A percentile compares a stretch with the other conserved stretches of the same genome.
Evolutionary conservation across 2,329 filamentous ascomycete genomes (phyloP).

Genomic region (Fusarium xylarioides): DNA sequence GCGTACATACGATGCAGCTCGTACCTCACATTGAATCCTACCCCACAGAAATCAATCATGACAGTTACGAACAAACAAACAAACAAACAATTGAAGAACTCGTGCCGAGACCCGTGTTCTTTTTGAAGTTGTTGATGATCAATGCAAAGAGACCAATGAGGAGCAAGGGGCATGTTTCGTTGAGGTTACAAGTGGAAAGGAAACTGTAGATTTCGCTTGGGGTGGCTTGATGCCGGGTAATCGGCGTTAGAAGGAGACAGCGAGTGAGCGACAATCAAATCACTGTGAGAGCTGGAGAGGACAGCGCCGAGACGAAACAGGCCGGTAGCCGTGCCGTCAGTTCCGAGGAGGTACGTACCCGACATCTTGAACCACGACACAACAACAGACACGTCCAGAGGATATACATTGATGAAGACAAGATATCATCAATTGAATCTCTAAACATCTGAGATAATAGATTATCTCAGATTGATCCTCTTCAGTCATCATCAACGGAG

Average conservation of each 20-base stretch:
- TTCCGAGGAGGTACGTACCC: slow-evolving; percentile 36
- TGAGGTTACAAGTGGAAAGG: slow-evolving; percentile 12
- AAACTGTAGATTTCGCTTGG: not conserved
- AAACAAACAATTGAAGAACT: not conserved
- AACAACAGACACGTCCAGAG: not conserved
- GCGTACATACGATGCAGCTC: not conserved
- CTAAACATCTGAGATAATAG: not conserved
- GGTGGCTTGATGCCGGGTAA: slow-evolving; percentile 19
- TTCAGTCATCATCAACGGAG: not conserved
- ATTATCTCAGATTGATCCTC: not conserved
- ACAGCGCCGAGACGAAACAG: slow-evolving; percentile 37
- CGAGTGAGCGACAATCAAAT: not conserved
- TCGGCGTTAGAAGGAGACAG: slow-evolving; percentile 1
- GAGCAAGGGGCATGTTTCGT: slow-evolving; percentile 7
- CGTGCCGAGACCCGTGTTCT: slow-evolving; percentile 4
- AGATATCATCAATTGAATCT: not conserved
- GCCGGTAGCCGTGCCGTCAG: slow-evolving; percentile 41
- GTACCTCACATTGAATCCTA: not conserved
- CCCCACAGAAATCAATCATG: not conserved
- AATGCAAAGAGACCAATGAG: not conserved
- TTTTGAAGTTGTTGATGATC: slow-evolving; percentile 2
- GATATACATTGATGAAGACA: no score
- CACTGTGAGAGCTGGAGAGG: slow-evolving; percentile 10
- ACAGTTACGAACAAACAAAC: not conserved
- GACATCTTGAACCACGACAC: not conserved